These are phyloP conservation scores for Sporothrix variecibatus DNA, from an alignment of 2,329 filamentous ascomycete genomes.

Conservation along the genomic window DNA sequence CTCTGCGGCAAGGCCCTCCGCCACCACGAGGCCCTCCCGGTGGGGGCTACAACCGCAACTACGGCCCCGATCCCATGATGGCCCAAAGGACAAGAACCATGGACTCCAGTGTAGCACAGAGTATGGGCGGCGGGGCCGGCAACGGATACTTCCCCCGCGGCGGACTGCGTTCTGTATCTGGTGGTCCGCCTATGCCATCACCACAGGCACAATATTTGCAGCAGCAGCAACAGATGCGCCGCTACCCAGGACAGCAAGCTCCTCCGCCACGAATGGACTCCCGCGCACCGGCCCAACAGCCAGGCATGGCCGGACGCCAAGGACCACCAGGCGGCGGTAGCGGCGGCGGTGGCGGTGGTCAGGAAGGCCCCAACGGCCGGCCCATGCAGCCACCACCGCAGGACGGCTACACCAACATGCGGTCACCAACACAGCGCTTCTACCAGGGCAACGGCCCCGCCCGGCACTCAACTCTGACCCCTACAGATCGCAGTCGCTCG, in stretches of 20 bases:
- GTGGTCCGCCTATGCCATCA: slow-evolving; percentile 49
- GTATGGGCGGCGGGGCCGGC: slow-evolving; percentile 24
- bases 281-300: slow-evolving; percentile 55
- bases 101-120: slow-evolving; percentile 46
- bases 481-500: slow-evolving; percentile 92
- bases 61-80: slow-evolving; percentile 34
- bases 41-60: slow-evolving; percentile 39
- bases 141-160: slow-evolving; percentile 51
- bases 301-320: slow-evolving; percentile 19
- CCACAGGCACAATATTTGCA: slow-evolving; percentile 50
- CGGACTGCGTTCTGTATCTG: slow-evolving; percentile 54
- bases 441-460: slow-evolving; percentile 63
- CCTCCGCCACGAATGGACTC: slow-evolving; percentile 48
- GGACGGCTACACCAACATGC: slow-evolving; percentile 45
- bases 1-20: slow-evolving; percentile 63
- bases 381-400: slow-evolving; percentile 31
- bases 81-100: slow-evolving; percentile 46
- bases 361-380: slow-evolving; percentile 33
- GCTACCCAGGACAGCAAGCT: slow-evolving; percentile 44
- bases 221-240: slow-evolving; percentile 50
- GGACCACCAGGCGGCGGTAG: slow-evolving; percentile 3
- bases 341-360: neutral
- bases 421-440: slow-evolving; percentile 57
- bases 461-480: slow-evolving; percentile 79
- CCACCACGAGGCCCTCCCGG: slow-evolving; percentile 56